These are phyloP conservation scores for Filobasidium wieringae DNA, from an alignment of 768 basidiomycete species.

Conservation along the genomic window DNA sequence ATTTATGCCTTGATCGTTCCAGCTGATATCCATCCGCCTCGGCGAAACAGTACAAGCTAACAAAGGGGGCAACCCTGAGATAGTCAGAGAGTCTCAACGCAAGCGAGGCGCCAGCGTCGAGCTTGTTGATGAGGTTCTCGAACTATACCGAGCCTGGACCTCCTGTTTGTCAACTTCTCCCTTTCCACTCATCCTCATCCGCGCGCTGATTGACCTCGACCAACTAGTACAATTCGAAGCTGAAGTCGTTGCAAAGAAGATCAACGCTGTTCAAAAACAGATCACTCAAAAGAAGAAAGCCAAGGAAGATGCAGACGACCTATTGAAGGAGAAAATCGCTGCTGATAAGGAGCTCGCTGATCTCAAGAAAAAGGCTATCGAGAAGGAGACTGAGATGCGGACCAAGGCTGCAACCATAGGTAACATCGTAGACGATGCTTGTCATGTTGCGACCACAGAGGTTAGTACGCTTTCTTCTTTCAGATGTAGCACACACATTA, in stretches of 20 bases:
- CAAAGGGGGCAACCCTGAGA: constrained; percentile 74
- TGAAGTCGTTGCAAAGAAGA: constrained; percentile 62
- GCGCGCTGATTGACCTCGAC: not conserved
- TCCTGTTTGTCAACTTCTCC: constrained; percentile 55
- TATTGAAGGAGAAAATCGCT: constrained; percentile 70
- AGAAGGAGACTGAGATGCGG: constrained; percentile 66
- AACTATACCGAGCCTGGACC: constrained; percentile 86
- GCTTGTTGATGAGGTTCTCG: constrained; percentile 84
- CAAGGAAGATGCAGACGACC: constrained; percentile 79
- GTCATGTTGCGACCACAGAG: constrained; percentile 77
- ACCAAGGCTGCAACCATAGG: constrained; percentile 70
- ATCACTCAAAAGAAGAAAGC: constrained; percentile 92
- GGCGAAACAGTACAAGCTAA: constrained; percentile 29
- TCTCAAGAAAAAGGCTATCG: constrained; percentile 63
- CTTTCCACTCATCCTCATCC: not conserved
- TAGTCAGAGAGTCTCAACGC: constrained; percentile 81
- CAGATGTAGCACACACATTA: not conserved
- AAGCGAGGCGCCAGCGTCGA: constrained; percentile 82
- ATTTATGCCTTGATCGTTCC: not conserved
- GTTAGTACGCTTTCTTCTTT: constrained; percentile 44
- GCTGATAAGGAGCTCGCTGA: constrained; percentile 69
- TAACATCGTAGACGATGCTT: constrained; percentile 79
- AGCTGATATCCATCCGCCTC: not conserved
- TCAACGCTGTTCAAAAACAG: constrained; percentile 86
- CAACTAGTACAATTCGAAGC: constrained; percentile 71